A percentile compares a stretch with the other conserved stretches of the same genome.
These are phyloP conservation scores for Saitozyma podzolica DNA, from an alignment of 768 basidiomycete species.

Conservation along the genomic window DNA sequence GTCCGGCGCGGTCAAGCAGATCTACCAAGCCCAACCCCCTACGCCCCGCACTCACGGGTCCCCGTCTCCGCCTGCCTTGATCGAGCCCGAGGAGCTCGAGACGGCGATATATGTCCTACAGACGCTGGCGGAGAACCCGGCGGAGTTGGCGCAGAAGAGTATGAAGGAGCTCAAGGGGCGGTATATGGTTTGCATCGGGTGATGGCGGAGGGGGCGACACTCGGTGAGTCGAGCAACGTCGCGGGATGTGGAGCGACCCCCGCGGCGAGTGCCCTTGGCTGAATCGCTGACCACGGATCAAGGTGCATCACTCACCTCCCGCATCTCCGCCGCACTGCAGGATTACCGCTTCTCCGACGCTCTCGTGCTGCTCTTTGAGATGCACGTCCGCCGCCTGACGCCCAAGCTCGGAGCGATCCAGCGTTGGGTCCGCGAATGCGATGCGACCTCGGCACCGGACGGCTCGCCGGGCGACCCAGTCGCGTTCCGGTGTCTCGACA, in stretches of 20 bases:
- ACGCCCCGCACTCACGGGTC: constrained; percentile 11
- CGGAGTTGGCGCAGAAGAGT: constrained; percentile 29
- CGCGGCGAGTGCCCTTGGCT: not conserved
- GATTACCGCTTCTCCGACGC: constrained; percentile 57
- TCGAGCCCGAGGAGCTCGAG: constrained; percentile 40
- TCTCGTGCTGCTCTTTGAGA: constrained; percentile 61
- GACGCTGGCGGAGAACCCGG: constrained; percentile 36
- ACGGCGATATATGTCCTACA: constrained; percentile 36
- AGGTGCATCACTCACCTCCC: constrained; percentile 30
- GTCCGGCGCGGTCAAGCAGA: not conserved
- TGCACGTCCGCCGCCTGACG: constrained; percentile 57
- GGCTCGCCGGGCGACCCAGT: constrained; percentile 56
- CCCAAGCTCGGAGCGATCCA: constrained; percentile 62
- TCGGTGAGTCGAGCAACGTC: constrained; percentile 16
- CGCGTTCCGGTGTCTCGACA: constrained; percentile 58
- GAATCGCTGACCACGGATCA: not conserved
- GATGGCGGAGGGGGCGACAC: constrained; percentile 33
- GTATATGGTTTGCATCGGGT: constrained; percentile 42
- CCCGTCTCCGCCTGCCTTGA: constrained; percentile 11
- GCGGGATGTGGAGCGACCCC: constrained; percentile 2
- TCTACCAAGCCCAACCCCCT: not conserved
- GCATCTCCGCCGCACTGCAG: constrained; percentile 38
- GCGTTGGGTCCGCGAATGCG: constrained; percentile 63
- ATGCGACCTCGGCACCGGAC: constrained; percentile 57
- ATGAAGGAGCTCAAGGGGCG: constrained; percentile 43